Percentiles rank a stretch among this genome's conserved stretches.
phyloP scores from a whole-genome alignment of 371 early-diverging fungal species.

The Smittium culicis region DNA sequence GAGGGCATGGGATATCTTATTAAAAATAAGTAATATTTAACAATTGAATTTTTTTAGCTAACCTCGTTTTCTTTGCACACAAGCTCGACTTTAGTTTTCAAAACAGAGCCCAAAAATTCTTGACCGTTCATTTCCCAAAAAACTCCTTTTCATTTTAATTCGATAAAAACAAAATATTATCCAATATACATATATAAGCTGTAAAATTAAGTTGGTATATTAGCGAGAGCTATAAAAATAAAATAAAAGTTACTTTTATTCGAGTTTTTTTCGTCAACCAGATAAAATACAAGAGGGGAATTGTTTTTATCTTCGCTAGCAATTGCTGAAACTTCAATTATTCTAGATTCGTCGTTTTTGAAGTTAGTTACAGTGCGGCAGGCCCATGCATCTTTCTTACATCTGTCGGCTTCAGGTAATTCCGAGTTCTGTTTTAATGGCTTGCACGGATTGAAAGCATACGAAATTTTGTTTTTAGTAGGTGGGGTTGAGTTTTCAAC shows the following conservation, averaged over 20 bases:
- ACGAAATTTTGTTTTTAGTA: constrained; percentile 19
- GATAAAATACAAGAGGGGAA: constrained; percentile 19
- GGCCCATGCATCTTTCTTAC: constrained; percentile 22
- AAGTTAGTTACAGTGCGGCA: constrained; percentile 27
- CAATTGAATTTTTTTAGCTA: not conserved
- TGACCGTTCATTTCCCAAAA: constrained; percentile 28
- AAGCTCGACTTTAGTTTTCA: constrained; percentile 23
- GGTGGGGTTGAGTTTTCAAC: constrained; percentile 27
- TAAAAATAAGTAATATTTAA: not conserved
- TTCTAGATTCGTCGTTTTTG: constrained; percentile 21
- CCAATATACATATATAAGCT: too few relatives aligned
- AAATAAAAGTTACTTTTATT: not conserved
- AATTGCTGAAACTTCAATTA: constrained; percentile 23
- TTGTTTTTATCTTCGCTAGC: constrained; percentile 17
- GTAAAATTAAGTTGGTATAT: too few relatives aligned
- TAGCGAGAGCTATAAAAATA: constrained; percentile 4
- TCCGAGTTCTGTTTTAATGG: constrained; percentile 16
- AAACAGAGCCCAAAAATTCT: constrained; percentile 14
- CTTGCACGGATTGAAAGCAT: constrained; percentile 27
- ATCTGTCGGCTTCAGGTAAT: constrained; percentile 23
- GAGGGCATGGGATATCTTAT: not conserved
- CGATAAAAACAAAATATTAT: not conserved
- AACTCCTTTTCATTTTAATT: not conserved
- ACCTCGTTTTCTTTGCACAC: constrained; percentile 20
- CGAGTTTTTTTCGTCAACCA: not conserved